Conservation (phyloP, 225 moss, liverwort and hornwort species). For the Lunularia cruciata region DNA sequence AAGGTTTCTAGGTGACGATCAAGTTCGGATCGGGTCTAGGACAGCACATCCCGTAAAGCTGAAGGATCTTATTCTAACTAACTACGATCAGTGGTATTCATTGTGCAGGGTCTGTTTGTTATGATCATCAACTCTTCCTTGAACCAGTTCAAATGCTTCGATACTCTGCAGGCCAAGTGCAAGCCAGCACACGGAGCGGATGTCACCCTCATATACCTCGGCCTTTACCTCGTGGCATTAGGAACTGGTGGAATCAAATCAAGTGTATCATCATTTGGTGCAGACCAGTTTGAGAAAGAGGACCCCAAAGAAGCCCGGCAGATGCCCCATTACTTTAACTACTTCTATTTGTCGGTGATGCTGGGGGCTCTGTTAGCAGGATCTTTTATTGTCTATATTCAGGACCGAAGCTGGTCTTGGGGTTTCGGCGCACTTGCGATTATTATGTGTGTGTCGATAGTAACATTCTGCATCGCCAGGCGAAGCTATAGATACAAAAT, state of each 20-base stretch:
- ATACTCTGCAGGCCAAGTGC: neutral
- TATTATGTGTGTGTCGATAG: neutral
- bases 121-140: constrained; percentile 11
- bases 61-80: no score
- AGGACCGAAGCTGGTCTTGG: constrained; percentile 24
- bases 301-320: constrained; percentile 19
- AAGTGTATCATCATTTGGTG: constrained; percentile 26
- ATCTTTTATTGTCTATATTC: constrained; percentile 15
- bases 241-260: constrained; percentile 33
- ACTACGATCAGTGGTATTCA: no score
- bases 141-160: constrained; percentile 4
- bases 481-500: constrained; percentile 11
- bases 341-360: constrained; percentile 15
- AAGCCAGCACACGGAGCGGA: constrained; percentile 5
- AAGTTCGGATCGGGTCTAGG: no score
- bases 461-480: neutral
- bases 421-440: constrained; percentile 24
- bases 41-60: no score
- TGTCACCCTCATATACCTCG: constrained; percentile 16
- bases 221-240: constrained; percentile 24
- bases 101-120: neutral
- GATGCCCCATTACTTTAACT: constrained; percentile 26
- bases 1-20: no score
- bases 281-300: constrained; percentile 27
- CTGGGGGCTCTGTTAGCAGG: constrained; percentile 6